Evolutionary conservation across 495 filamentous ascomycete genomes (phyloP), one percentile per base, ranked within the genome.

Genomic region (Talaromyces adpressus): DNA sequence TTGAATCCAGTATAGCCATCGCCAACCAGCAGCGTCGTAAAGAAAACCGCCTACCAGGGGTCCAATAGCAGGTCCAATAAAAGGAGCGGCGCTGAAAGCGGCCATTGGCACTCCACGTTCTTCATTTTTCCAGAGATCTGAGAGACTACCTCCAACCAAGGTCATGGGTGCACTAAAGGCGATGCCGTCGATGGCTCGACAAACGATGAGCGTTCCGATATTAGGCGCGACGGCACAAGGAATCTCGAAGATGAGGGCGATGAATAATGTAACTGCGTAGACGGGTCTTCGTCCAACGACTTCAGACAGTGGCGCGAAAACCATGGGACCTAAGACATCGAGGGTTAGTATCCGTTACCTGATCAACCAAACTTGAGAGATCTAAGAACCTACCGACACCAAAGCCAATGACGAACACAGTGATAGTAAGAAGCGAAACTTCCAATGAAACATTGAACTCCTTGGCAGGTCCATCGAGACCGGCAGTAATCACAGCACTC

Each of bases 1-100:
- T 62, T 91, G 89, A 62, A 93, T 79, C 89, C 89, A 93, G 78
- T 92, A 93, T 2, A 93, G 79, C 91, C 91, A 95, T 63, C 89
- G 78, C 91, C 91, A 95, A 59, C 87, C 88, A 0, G 76, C 75
- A 3, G 81, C 81, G 66, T 91, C 87, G 12, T 80, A 79, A 6
- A 94, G 74, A 72, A 86, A 92, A 49, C 91, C 91, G 72, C 91
- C 91, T 25, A 87, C 80, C 6, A 95, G 81, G 9, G 90, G 90
- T 71, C 86, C 81, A 64, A 84, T 83, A 6, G 89, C 89, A 51
- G 90, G 89, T 3, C 89, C 90, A 34, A 91, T 78, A 68, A 92
- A 91, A 0, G 90, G 90, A 30, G 89, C 90, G 29, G 90, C 89
- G 29, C 82, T 86, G 74, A 92, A 93, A 32, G 89, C 88, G n/a